Conservation (phyloP, 257 asterid genomes). For the Lycium barbarum region DNA sequence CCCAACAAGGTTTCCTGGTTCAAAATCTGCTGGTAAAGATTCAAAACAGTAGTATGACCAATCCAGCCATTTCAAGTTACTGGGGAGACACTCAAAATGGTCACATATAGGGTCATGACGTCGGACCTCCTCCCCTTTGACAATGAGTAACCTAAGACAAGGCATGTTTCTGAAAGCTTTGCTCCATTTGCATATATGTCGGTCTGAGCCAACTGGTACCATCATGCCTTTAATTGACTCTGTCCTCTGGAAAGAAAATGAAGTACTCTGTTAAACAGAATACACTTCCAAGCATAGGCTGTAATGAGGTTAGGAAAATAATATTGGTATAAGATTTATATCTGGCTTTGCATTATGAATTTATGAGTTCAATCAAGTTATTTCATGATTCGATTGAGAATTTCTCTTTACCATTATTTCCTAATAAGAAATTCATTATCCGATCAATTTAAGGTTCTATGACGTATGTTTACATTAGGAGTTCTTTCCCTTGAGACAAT, state of each 20-base stretch:
- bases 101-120: too few relatives aligned
- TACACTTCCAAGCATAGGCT: neutral
- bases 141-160: neutral
- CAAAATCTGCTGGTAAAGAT: too few relatives aligned
- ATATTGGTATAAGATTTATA: too few relatives aligned
- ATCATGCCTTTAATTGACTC: neutral
- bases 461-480: neutral
- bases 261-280: neutral
- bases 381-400: neutral
- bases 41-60: too few relatives aligned
- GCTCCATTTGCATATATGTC: conserved; percentile 1
- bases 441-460: neutral
- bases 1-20: too few relatives aligned
- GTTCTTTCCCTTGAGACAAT: neutral
- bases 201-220: conserved; percentile 8
- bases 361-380: neutral
- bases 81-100: too few relatives aligned
- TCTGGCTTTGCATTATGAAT: too few relatives aligned
- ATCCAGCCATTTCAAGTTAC: too few relatives aligned
- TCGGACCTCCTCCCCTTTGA: neutral
- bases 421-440: neutral
- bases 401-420: too few relatives aligned
- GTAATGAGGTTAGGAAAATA: too few relatives aligned
- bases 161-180: neutral
- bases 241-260: neutral